Evolutionary conservation across 345 rosid genomes (phyloP).

Genomic region (Salix arbutifolia): DNA sequence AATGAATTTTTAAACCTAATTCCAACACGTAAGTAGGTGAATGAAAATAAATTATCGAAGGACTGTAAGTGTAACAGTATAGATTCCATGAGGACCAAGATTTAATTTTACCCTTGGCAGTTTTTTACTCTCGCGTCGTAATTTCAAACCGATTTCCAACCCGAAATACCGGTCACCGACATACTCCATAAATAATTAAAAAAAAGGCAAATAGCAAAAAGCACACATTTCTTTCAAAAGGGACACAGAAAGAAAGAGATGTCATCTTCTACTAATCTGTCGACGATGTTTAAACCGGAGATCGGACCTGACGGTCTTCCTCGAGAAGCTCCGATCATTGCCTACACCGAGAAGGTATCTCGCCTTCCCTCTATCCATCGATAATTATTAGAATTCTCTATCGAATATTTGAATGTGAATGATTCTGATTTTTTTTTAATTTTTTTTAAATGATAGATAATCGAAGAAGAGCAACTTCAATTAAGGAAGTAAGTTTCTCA

Average conservation of each 20-base stretch:
- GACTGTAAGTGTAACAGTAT: too few species aligned
- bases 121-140: too few species aligned
- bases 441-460: slow-evolving; percentile 41
- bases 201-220: too few species aligned
- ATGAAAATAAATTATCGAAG: too few species aligned
- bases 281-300: slow-evolving; percentile 46
- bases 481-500: slow-evolving; percentile 53
- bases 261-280: slow-evolving; percentile 49
- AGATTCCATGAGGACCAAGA: too few species aligned
- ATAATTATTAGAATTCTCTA: neutral
- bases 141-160: neutral
- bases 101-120: too few species aligned
- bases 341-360: slow-evolving; percentile 84
- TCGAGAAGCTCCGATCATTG: slow-evolving; percentile 75
- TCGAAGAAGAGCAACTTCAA: slow-evolving; percentile 83
- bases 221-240: neutral
- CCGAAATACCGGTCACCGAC: neutral
- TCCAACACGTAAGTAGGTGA: too few species aligned
- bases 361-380: neutral
- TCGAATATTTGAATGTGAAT: neutral
- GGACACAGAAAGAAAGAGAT: slow-evolving; percentile 6
- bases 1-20: too few species aligned
- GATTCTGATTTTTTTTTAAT: neutral
- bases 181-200: neutral
- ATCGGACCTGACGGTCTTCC: slow-evolving; percentile 91